Conservation (phyloP, 306 rosid species). For the Betula pendula region DNA sequence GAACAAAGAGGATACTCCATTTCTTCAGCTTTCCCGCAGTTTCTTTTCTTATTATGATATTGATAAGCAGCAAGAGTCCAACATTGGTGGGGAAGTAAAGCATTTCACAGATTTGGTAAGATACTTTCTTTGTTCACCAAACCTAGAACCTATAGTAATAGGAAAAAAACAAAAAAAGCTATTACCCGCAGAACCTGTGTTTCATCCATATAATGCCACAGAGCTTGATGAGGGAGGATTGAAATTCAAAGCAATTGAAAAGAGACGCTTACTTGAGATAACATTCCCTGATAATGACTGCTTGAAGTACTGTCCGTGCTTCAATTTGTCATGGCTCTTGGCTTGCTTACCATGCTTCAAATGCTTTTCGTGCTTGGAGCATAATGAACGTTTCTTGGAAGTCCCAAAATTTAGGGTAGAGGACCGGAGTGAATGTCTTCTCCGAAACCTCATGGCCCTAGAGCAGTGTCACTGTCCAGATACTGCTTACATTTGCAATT, state of each 20-base stretch:
- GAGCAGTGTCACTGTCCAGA: conserved; percentile 29
- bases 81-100: conserved; percentile 19
- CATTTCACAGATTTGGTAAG: conserved; percentile 58
- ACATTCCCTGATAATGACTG: not conserved
- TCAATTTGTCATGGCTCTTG: not conserved
- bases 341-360: not conserved
- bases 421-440: not conserved
- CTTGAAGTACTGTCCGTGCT: not conserved
- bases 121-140: conserved; percentile 30
- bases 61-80: not conserved
- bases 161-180: too few relatives aligned
- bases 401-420: not conserved
- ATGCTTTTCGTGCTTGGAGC: not conserved
- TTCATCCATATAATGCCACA: too few relatives aligned
- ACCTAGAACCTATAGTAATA: too few relatives aligned
- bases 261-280: not conserved
- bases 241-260: not conserved
- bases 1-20: too few relatives aligned
- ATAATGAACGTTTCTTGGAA: not conserved
- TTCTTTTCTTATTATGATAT: conserved; percentile 28
- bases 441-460: conserved; percentile 33
- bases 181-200: too few relatives aligned
- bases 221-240: conserved; percentile 14
- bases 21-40: conserved; percentile 23
- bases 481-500: conserved; percentile 22